These are phyloP conservation scores for Mollisiaceae sp. DNA, from an alignment of 2,329 filamentous ascomycete species.

Conservation along the genomic window DNA sequence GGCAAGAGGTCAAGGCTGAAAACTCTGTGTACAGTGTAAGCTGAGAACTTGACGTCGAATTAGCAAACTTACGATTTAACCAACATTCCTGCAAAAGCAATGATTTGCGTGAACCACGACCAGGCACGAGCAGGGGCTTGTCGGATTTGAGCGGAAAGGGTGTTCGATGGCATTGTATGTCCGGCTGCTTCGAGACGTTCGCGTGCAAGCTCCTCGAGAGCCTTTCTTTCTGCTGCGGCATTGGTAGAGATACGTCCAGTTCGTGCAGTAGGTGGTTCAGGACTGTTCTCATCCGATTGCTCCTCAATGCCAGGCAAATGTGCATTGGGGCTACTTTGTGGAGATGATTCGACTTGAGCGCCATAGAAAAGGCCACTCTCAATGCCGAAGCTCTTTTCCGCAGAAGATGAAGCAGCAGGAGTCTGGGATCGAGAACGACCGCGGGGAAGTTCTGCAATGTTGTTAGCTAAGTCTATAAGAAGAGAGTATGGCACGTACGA, in stretches of 20 bases:
- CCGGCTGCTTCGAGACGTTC: not conserved
- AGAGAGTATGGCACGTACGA: not conserved
- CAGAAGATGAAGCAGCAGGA: slow-evolving; percentile 7
- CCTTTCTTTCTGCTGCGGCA: slow-evolving; percentile 9
- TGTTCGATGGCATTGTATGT: not conserved
- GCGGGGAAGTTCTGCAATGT: not conserved
- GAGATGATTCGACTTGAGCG: slow-evolving; percentile 42
- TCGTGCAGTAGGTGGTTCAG: slow-evolving; percentile 3
- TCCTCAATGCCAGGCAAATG: slow-evolving; percentile 26
- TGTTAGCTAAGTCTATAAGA: slow-evolving; percentile 15
- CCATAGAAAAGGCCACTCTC: slow-evolving; percentile 46
- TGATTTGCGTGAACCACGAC: not conserved
- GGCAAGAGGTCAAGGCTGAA: not conserved
- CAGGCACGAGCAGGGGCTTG: not conserved
- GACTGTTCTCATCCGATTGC: slow-evolving; percentile 15
- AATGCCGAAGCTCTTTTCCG: slow-evolving; percentile 42
- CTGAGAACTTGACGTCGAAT: not conserved
- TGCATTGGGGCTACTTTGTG: slow-evolving; percentile 11
- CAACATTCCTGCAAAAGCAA: not conserved
- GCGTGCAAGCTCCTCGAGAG: slow-evolving; percentile 8
- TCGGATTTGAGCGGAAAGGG: not conserved
- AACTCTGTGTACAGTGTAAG: not conserved
- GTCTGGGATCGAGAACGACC: slow-evolving; percentile 9
- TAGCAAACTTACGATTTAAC: not conserved
- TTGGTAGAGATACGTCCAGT: not conserved